Base-by-base conservation (phyloP, 2,329 filamentous ascomycete species). In the Ophiocordyceps unilateralis region DNA sequence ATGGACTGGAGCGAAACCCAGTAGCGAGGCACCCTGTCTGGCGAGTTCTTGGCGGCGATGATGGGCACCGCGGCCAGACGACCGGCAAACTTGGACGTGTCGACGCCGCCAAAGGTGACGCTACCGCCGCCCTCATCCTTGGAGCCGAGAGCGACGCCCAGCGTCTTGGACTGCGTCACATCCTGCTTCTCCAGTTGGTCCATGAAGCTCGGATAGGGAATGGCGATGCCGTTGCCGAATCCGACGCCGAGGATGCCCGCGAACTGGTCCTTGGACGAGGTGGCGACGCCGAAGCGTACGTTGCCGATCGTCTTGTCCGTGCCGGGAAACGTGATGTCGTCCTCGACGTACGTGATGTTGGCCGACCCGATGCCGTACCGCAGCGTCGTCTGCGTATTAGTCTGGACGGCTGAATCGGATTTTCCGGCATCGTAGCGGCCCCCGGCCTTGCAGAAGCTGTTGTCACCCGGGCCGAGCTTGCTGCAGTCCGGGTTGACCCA, bases 241-340 rank as follows among this genome's bases (percentile, higher is more conserved):
- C 84, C 84, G 44, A 91, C 79, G 20, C 85, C 85, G 19, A 93
- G 59, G 40, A 91, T 84, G 32, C 70, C 70, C 0, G 68, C 61
- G 45, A 69, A 70, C 47, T 70, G 64, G 46, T 71, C 63, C 14
- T 56, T 46, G 6, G 64, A 65, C 12, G 55, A 51, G 34, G 68
- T 70, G n/a, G 78, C 78, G 32, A 81, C 71, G 47, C 78, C 79
- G 47, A 83, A 81, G 51, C 79, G 74, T 42, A 81, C 67, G n/a
- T 62, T 55, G 17, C 53, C 56, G 10, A 65, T 63, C 2, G 64
- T 51, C 10, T 58, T n/a, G 24, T 6, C 47, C 30, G 21, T 12
- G 21, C 61, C 61, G 7, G 60, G 55, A 20, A 74, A 60, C 10
- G 55, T 50, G 41, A 74, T 63, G 41, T 55, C 56, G 56, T 74